These are phyloP conservation scores for Chimonanthus salicifolius DNA, from an alignment of 164 flowering plant species.

Conservation along the genomic window DNA sequence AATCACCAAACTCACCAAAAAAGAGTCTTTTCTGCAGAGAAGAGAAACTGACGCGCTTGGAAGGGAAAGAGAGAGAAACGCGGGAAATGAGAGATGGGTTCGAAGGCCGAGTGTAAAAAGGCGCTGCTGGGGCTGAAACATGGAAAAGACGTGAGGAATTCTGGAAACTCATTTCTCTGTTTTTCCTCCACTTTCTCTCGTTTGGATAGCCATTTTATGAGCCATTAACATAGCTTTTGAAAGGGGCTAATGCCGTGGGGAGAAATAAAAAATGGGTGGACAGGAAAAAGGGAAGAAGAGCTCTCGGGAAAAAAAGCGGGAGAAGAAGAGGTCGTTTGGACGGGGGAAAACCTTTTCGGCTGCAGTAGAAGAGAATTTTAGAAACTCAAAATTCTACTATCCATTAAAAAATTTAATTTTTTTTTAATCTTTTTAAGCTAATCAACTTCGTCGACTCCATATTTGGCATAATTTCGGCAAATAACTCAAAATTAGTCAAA, in stretches of 20 bases:
- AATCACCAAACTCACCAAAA: neutral
- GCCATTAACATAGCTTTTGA: neutral
- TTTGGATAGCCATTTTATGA: neutral
- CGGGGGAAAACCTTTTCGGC: no score
- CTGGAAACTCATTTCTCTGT: neutral
- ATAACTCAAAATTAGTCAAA: no score
- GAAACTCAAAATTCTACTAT: no score
- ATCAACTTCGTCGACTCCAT: no score
- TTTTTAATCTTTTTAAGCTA: no score
- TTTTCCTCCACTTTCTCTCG: neutral
- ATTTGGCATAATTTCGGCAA: no score
- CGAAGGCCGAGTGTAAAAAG: neutral
- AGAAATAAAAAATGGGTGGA: conserved; percentile 5
- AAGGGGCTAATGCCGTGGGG: neutral
- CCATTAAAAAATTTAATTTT: no score
- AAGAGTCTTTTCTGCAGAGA: neutral
- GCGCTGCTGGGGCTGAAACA: neutral
- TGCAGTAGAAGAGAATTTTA: no score
- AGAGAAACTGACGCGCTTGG: neutral
- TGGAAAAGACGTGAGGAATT: neutral
- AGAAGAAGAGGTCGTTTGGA: neutral
- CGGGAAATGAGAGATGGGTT: neutral
- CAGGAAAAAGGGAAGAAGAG: conserved; percentile 4
- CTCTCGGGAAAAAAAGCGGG: conserved; percentile 2
- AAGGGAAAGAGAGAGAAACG: neutral